A percentile compares a stretch with the other conserved stretches of the same genome.
phyloP scores from a whole-genome alignment of 805 yeast genomes.

The Zygotorulaspora danielsina region DNA sequence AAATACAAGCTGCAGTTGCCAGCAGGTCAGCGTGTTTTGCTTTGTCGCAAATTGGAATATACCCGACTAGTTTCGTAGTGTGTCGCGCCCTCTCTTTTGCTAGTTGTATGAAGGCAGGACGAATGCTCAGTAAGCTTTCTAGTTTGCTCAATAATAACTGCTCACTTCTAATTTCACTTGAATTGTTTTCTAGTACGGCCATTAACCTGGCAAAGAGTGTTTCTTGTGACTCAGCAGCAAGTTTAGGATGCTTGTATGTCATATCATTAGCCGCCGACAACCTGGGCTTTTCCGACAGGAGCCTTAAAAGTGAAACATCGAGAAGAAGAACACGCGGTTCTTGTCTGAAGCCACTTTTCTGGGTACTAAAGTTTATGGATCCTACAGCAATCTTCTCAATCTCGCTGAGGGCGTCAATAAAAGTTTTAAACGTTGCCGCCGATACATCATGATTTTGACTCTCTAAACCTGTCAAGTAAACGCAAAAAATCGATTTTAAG shows the following conservation, averaged over 20 bases:
- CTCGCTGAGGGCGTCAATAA: constrained; percentile 12
- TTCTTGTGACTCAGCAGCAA: neutral
- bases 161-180: neutral
- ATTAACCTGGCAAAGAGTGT: constrained; percentile 8
- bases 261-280: neutral
- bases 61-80: constrained; percentile 16
- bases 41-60: constrained; percentile 27
- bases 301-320: constrained; percentile 19
- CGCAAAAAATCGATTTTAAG: constrained; percentile 21
- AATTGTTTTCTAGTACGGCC: constrained; percentile 2
- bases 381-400: constrained; percentile 18
- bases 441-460: neutral
- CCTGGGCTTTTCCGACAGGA: constrained; percentile 9
- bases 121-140: constrained; percentile 15
- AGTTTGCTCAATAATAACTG: constrained; percentile 13
- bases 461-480: constrained; percentile 13
- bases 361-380: constrained; percentile 16
- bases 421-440: constrained; percentile 10
- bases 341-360: constrained; percentile 7
- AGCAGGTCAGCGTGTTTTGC: constrained; percentile 21
- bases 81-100: constrained; percentile 27
- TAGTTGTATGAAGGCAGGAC: constrained; percentile 25
- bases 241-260: neutral
- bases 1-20: constrained; percentile 21
- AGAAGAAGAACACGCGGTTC: constrained; percentile 17